phyloP scores from a whole-genome alignment of 2,329 filamentous ascomycete species.

The Aspergillus terreus region DNA sequence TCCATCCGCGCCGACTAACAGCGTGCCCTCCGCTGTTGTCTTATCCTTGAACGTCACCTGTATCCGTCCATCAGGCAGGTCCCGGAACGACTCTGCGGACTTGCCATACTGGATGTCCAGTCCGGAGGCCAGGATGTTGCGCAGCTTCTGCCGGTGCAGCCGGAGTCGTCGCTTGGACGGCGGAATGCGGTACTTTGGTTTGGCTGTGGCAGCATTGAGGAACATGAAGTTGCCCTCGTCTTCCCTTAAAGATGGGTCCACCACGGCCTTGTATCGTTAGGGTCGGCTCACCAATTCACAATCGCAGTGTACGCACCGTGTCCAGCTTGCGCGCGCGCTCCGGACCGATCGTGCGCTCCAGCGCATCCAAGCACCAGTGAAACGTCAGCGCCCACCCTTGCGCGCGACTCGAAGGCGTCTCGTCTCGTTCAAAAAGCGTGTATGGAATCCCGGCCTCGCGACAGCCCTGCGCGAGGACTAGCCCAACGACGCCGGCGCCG shows the following conservation, averaged over 20 bases:
- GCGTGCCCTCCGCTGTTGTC: neutral
- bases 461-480: neutral
- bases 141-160: constrained; percentile 1
- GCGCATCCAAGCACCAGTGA: constrained; percentile 3
- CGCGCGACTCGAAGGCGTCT: neutral
- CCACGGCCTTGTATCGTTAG: neutral
- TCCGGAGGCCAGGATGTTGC: neutral
- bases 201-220: neutral
- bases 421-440: constrained; percentile 1
- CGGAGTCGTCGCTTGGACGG: constrained; percentile 1
- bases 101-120: constrained; percentile 1
- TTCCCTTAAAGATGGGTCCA: neutral
- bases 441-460: constrained; percentile 1
- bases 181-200: constrained; percentile 1
- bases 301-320: neutral
- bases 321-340: neutral
- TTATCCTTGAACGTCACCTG: neutral
- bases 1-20: neutral
- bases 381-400: constrained; percentile 4
- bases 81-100: neutral
- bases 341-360: constrained; percentile 2
- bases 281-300: too few species aligned
- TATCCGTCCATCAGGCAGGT: neutral
- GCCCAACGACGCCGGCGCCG: neutral
- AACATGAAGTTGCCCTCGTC: constrained; percentile 2